phyloP scores from a whole-genome alignment of 345 rosid species.

The Populus alba region DNA sequence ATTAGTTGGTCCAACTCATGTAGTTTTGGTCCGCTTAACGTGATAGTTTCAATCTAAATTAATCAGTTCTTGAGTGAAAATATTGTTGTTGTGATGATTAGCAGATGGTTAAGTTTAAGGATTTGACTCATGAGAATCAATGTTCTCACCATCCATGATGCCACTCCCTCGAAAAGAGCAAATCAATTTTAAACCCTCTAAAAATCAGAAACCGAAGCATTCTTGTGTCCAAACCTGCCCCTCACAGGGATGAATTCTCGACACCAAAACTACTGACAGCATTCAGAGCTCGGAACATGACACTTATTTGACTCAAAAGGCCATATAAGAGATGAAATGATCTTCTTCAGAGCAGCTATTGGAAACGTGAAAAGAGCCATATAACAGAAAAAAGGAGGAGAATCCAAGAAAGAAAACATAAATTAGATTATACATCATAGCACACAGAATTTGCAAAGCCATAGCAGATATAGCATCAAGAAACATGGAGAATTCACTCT shows the following conservation, averaged over 20 bases:
- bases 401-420: background rate
- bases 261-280: too few species aligned
- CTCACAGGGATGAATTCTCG: too few species aligned
- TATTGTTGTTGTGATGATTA: background rate
- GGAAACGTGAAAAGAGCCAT: too few species aligned
- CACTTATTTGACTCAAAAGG: too few species aligned
- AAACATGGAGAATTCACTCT: background rate
- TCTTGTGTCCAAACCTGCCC: too few species aligned
- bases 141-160: background rate
- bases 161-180: too few species aligned
- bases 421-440: background rate
- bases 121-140: background rate
- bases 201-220: too few species aligned
- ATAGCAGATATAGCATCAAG: background rate
- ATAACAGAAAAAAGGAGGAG: background rate
- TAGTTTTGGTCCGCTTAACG: background rate
- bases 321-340: too few species aligned
- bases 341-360: too few species aligned
- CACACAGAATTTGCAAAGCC: background rate
- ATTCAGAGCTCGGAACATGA: too few species aligned
- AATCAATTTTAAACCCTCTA: background rate
- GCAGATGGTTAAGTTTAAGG: background rate
- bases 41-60: background rate
- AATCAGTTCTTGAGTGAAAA: background rate
- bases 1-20: background rate